A percentile compares a stretch with the other conserved stretches of the same genome.
These are phyloP conservation scores for Thuja plicata DNA, from an alignment of 83 land plant species.

Conservation along the genomic window DNA sequence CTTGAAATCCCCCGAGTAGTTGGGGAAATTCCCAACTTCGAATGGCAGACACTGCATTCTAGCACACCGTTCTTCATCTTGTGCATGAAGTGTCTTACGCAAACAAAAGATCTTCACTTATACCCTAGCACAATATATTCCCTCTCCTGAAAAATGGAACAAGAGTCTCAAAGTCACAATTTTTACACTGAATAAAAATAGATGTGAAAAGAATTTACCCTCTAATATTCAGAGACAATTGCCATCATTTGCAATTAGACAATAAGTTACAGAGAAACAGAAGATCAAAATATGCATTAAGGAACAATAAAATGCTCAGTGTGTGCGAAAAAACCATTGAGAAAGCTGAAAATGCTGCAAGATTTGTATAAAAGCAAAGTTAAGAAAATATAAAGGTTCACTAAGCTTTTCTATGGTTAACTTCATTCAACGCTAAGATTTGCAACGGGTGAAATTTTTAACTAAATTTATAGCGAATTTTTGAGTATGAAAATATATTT, in stretches of 20 bases:
- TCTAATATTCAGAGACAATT: not conserved
- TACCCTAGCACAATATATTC: not conserved
- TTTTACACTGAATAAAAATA: not conserved
- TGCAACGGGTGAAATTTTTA: not conserved
- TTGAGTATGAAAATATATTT: not conserved
- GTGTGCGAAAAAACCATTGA: not conserved
- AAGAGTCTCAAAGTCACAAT: not conserved
- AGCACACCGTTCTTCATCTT: conserved; percentile 53
- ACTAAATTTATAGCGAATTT: not conserved
- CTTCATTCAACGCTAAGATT: not conserved
- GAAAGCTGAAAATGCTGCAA: not conserved
- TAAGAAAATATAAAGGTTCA: not conserved
- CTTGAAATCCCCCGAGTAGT: conserved; percentile 44
- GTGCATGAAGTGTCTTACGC: not conserved
- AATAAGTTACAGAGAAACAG: not conserved
- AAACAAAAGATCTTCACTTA: not conserved
- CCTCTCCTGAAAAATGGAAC: not conserved
- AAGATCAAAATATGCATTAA: not conserved
- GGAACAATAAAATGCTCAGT: not conserved
- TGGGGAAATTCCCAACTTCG: conserved; percentile 51
- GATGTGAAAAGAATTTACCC: not conserved
- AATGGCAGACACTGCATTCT: conserved; percentile 87
- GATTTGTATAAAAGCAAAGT: not conserved
- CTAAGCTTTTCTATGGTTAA: not conserved
- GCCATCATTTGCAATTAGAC: not conserved